Evolutionary conservation across 2,329 filamentous ascomycete species (phyloP).

Genomic region (Aschersonia sp.): DNA sequence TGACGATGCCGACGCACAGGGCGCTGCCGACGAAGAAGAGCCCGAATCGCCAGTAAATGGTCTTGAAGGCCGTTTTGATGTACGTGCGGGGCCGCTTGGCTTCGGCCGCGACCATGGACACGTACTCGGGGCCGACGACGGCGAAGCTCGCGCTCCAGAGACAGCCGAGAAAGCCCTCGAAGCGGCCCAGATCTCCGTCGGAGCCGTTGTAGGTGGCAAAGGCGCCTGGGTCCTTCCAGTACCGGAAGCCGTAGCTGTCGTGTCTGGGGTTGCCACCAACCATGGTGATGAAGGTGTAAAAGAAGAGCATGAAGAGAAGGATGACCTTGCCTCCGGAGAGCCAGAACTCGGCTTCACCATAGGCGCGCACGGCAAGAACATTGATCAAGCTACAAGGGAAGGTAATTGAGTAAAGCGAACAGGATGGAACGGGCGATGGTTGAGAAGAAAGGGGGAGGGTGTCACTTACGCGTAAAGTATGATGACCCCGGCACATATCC

Average conservation of each 20-base stretch:
- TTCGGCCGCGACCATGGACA: conserved; percentile 56
- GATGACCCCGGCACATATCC: conserved; percentile 42
- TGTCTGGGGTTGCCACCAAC: conserved; percentile 59
- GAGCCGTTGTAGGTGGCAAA: conserved; percentile 38
- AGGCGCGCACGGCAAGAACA: conserved; percentile 49
- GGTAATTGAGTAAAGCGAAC: not conserved
- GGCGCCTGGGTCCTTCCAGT: conserved; percentile 36
- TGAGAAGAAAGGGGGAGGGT: not conserved
- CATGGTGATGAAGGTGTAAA: conserved; percentile 71
- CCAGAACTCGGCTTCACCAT: conserved; percentile 62
- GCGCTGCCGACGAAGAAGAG: conserved; percentile 59
- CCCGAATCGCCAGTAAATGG: conserved; percentile 58
- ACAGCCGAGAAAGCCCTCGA: conserved; percentile 55
- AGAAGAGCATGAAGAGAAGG: conserved; percentile 51
- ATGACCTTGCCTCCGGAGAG: conserved; percentile 48
- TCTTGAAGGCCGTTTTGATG: conserved; percentile 57
- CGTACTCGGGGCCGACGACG: conserved; percentile 53
- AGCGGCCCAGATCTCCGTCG: conserved; percentile 46
- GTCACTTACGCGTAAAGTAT: conserved; percentile 39
- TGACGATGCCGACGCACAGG: conserved; percentile 49
- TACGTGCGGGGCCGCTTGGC: conserved; percentile 47
- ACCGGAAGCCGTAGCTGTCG: conserved; percentile 56
- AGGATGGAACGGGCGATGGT: not conserved
- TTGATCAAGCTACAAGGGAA: conserved; percentile 37
- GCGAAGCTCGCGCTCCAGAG: conserved; percentile 51